These are phyloP conservation scores for Podospora fimiseda DNA, from an alignment of 495 filamentous ascomycete genomes.

Conservation along the genomic window DNA sequence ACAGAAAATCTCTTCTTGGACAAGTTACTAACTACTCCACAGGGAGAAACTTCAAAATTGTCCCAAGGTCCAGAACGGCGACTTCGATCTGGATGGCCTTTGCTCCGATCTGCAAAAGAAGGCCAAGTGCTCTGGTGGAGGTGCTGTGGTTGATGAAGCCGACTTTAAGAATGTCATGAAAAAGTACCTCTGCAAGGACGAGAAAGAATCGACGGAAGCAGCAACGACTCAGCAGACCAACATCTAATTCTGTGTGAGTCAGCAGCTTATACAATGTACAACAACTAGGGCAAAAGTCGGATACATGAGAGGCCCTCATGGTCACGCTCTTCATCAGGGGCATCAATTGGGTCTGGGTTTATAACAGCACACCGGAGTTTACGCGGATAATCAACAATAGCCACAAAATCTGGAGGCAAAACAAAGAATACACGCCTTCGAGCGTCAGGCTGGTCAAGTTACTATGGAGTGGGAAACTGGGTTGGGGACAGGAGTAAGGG, in stretches of 20 bases:
- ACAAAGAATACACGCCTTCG: no score
- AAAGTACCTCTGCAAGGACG: conserved; percentile 37
- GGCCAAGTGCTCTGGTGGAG: conserved; percentile 88
- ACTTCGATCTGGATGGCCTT: conserved; percentile 86
- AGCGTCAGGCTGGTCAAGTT: no score
- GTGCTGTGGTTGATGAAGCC: conserved; percentile 83
- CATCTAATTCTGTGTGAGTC: neutral
- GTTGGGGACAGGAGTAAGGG: no score
- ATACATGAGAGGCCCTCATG: neutral
- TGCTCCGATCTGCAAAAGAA: conserved; percentile 94
- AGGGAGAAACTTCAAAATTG: conserved; percentile 91
- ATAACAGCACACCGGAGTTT: no score
- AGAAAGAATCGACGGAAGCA: conserved; percentile 5
- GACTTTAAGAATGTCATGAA: conserved; percentile 80
- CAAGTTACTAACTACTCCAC: conserved; percentile 14
- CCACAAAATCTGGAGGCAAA: no score
- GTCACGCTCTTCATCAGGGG: no score
- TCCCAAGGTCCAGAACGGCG: conserved; percentile 77
- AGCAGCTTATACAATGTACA: neutral
- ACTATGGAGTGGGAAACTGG: no score
- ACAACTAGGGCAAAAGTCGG: neutral
- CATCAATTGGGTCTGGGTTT: no score
- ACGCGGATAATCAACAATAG: no score
- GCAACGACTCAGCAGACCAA: neutral
- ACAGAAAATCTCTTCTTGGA: neutral